Evolutionary conservation across 345 rosid genomes (phyloP).

Genomic region (Schrenkiella parvula): DNA sequence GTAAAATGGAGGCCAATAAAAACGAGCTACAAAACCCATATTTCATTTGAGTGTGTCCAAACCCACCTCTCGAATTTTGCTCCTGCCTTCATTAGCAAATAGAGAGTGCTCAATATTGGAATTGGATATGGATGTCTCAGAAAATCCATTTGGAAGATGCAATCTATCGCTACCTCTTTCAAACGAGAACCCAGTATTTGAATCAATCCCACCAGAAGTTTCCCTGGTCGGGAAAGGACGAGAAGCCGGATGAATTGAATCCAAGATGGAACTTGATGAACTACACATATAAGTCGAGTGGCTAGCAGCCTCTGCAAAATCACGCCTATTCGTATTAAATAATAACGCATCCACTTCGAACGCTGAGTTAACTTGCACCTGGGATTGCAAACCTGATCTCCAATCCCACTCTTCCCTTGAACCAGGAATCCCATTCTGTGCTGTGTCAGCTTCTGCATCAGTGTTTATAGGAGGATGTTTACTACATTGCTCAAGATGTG

Average conservation of each 20-base stretch:
- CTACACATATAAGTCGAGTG: conserved; percentile 37
- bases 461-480: conserved; percentile 22
- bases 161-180: conserved; percentile 33
- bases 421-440: conserved; percentile 28
- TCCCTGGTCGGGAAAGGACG: conserved; percentile 38
- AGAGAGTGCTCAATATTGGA: conserved; percentile 28
- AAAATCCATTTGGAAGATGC: conserved; percentile 42
- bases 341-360: conserved; percentile 57
- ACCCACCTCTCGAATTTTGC: too few species aligned
- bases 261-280: conserved; percentile 37
- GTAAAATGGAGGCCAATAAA: too few species aligned
- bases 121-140: conserved; percentile 37
- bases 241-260: conserved; percentile 42
- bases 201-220: conserved; percentile 12
- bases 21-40: too few species aligned
- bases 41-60: too few species aligned
- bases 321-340: conserved; percentile 51
- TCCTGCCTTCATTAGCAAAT: conserved; percentile 37
- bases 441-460: conserved; percentile 25
- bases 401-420: conserved; percentile 38
- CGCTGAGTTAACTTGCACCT: conserved; percentile 8
- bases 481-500: conserved; percentile 27
- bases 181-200: conserved; percentile 32
- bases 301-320: conserved; percentile 50
- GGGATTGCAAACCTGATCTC: conserved; percentile 34